These are phyloP conservation scores for Xerocomus potaroensis DNA, from an alignment of 768 basidiomycete species.

Conservation along the genomic window DNA sequence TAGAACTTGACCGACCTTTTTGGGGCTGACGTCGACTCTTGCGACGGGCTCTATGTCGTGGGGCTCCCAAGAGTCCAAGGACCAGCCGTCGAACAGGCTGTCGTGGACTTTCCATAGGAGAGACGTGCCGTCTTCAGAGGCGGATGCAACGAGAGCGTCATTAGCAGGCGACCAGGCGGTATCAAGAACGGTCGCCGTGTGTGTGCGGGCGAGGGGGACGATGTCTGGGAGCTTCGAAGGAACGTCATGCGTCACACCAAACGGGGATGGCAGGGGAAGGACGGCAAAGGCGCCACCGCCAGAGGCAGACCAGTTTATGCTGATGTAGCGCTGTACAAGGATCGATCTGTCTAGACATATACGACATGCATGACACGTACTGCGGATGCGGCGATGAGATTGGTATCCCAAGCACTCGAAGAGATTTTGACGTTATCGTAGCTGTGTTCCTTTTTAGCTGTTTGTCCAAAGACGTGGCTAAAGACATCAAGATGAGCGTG, in stretches of 20 bases:
- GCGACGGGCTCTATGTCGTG: slow-evolving; percentile 83
- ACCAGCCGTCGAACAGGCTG: slow-evolving; percentile 77
- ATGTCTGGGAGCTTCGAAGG: slow-evolving; percentile 86
- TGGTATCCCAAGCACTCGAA: slow-evolving; percentile 94
- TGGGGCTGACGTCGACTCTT: slow-evolving; percentile 70
- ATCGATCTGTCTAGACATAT: not conserved
- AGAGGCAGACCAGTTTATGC: slow-evolving; percentile 91
- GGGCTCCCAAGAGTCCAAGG: slow-evolving; percentile 75
- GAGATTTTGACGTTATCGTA: slow-evolving; percentile 84
- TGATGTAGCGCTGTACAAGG: slow-evolving; percentile 65
- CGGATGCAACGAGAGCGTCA: slow-evolving; percentile 86
- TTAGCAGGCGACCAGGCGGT: slow-evolving; percentile 97
- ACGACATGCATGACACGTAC: slow-evolving; percentile 34
- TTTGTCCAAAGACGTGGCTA: slow-evolving; percentile 90
- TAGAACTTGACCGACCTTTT: slow-evolving; percentile 90
- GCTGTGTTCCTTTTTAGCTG: slow-evolving; percentile 78
- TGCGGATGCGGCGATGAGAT: slow-evolving; percentile 79
- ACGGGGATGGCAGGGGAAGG: slow-evolving; percentile 78
- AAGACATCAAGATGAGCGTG: not conserved
- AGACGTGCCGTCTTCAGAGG: slow-evolving; percentile 90
- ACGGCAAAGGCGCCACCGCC: slow-evolving; percentile 96
- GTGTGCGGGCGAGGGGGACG: slow-evolving; percentile 85
- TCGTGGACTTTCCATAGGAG: slow-evolving; percentile 85
- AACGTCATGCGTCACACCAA: slow-evolving; percentile 46
- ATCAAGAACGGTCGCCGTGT: slow-evolving; percentile 83